Conservation (phyloP, 208 protist genomes). For the Leishmania amazonensis region DNA sequence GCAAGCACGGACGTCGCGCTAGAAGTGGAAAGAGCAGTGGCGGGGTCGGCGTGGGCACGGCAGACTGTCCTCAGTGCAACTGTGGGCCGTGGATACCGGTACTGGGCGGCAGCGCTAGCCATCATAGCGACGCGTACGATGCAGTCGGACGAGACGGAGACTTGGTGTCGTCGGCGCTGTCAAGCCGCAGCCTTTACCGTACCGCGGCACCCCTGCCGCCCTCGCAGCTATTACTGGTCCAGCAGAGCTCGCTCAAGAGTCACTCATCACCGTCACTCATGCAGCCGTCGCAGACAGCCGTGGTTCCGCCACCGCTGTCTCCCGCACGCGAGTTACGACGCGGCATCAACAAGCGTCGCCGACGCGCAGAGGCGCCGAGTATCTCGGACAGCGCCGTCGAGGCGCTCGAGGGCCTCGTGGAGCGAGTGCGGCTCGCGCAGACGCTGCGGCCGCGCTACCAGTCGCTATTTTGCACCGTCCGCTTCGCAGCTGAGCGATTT, state of each 20-base stretch:
- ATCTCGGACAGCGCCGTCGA: slow-evolving; percentile 16
- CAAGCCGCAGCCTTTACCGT: background rate
- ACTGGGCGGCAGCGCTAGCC: background rate
- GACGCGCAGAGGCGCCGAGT: background rate
- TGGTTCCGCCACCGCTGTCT: background rate
- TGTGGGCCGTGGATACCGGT: background rate
- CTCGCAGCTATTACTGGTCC: background rate
- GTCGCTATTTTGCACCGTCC: slow-evolving; percentile 19
- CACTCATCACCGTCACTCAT: background rate
- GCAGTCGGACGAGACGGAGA: background rate
- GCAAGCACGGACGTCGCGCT: background rate
- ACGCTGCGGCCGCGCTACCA: slow-evolving; percentile 32
- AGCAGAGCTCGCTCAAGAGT: background rate
- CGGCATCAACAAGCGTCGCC: slow-evolving; percentile 17
- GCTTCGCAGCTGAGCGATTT: slow-evolving; percentile 29
- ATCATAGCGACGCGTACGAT: background rate
- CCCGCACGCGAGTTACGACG: slow-evolving; percentile 7
- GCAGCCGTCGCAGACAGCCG: background rate
- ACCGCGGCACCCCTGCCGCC: background rate
- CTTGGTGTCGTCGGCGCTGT: background rate
- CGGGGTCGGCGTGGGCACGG: background rate
- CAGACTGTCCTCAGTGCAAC: background rate
- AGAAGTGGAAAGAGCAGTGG: background rate
- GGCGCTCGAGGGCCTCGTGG: slow-evolving; percentile 25
- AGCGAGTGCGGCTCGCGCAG: slow-evolving; percentile 32